phyloP scores from a whole-genome alignment of 2,329 filamentous ascomycete species.

The Aspergillus spinulosporus region DNA sequence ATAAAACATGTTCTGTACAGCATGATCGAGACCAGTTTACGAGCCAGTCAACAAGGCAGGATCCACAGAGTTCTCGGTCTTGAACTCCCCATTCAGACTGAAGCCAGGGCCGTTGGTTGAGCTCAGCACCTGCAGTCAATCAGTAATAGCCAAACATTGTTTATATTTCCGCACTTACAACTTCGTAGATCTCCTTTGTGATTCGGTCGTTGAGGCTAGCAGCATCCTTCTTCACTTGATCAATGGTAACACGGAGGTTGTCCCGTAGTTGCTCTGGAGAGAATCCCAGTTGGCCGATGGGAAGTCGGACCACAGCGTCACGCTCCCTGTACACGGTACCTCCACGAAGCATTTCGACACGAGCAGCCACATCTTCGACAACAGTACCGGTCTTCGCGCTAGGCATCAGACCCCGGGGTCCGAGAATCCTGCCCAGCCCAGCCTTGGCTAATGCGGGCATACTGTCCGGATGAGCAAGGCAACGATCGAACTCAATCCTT shows the following conservation, averaged over 20 bases:
- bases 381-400: slow-evolving; percentile 85
- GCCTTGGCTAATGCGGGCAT: slow-evolving; percentile 79
- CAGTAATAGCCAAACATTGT: neutral
- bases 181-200: slow-evolving; percentile 71
- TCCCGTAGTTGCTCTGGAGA: slow-evolving; percentile 80
- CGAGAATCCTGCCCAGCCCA: slow-evolving; percentile 74
- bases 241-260: slow-evolving; percentile 78
- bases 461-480: slow-evolving; percentile 80
- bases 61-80: slow-evolving; percentile 59
- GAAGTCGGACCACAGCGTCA: slow-evolving; percentile 78
- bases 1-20: slow-evolving; percentile 47
- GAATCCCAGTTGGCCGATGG: slow-evolving; percentile 88
- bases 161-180: slow-evolving; percentile 49
- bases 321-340: slow-evolving; percentile 85
- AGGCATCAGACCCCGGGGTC: slow-evolving; percentile 91
- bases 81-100: slow-evolving; percentile 79
- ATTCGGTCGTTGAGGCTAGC: slow-evolving; percentile 62
- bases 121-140: slow-evolving; percentile 66
- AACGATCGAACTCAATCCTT: slow-evolving; percentile 81
- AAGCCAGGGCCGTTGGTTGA: slow-evolving; percentile 85
- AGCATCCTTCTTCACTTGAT: slow-evolving; percentile 76
- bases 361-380: slow-evolving; percentile 72
- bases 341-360: slow-evolving; percentile 79
- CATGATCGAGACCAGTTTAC: slow-evolving; percentile 41
- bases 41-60: slow-evolving; percentile 48